These are phyloP conservation scores for Penicillium silybi DNA, from an alignment of 495 filamentous ascomycete genomes.

Conservation along the genomic window DNA sequence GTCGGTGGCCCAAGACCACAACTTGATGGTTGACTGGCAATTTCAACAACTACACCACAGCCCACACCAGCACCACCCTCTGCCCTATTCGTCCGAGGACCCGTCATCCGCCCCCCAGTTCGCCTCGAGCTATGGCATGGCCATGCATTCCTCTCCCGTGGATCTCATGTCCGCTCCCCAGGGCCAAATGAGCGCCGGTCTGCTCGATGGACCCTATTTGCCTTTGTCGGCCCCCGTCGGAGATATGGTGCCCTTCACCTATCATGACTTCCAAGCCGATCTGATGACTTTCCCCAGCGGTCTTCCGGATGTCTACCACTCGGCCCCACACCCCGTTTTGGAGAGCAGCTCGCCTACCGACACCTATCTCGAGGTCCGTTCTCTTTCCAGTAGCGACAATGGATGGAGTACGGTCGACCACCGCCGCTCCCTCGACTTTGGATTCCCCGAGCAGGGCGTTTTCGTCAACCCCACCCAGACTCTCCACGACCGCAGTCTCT, in stretches of 20 bases:
- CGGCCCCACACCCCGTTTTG: constrained; percentile 41
- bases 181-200: constrained; percentile 55
- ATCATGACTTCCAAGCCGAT: constrained; percentile 68
- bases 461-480: constrained; percentile 87
- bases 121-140: constrained; percentile 44
- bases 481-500: constrained; percentile 77
- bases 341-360: constrained; percentile 78
- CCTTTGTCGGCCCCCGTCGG: constrained; percentile 59
- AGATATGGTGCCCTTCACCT: constrained; percentile 63
- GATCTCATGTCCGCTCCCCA: constrained; percentile 67
- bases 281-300: constrained; percentile 52
- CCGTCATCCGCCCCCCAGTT: constrained; percentile 50
- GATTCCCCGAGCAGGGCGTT: constrained; percentile 50
- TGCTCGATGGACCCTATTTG: constrained; percentile 66
- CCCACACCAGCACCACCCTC: constrained; percentile 37
- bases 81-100: constrained; percentile 39
- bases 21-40: constrained; percentile 49
- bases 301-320: constrained; percentile 50
- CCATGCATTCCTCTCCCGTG: constrained; percentile 57
- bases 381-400: constrained; percentile 77
- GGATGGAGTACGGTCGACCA: constrained; percentile 76
- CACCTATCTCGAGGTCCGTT: constrained; percentile 78
- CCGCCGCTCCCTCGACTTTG: constrained; percentile 50
- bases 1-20: constrained; percentile 41
- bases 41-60: constrained; percentile 47